These are phyloP conservation scores for Corchorus capsularis DNA, from an alignment of 345 rosid genomes.

Conservation along the genomic window DNA sequence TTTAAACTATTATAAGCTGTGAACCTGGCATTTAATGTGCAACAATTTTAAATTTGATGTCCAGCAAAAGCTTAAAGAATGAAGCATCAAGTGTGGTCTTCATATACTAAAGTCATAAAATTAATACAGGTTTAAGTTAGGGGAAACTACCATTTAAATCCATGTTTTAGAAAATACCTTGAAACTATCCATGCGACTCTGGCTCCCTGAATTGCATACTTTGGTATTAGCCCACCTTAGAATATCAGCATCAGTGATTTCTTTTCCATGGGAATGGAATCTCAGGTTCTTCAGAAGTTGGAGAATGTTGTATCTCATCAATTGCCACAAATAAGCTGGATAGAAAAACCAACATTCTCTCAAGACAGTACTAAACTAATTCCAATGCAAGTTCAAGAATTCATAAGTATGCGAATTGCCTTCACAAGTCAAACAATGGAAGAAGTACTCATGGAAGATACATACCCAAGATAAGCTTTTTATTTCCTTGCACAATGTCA, in stretches of 20 bases:
- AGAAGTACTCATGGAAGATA: slow-evolving; percentile 5
- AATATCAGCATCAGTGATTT: slow-evolving; percentile 80
- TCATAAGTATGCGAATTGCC: slow-evolving; percentile 4
- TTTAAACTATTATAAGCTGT: not conserved
- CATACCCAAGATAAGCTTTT: slow-evolving; percentile 85
- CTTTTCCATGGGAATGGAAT: slow-evolving; percentile 87
- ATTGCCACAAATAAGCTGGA: slow-evolving; percentile 92
- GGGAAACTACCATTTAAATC: not conserved
- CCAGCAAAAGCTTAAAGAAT: not conserved
- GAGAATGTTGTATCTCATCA: slow-evolving; percentile 92
- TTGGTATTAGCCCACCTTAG: slow-evolving; percentile 87
- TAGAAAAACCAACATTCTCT: slow-evolving; percentile 13
- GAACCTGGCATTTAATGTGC: not conserved
- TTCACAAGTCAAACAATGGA: not conserved
- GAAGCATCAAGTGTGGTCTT: not conserved
- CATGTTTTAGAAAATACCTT: slow-evolving; percentile 48
- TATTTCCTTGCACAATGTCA: slow-evolving; percentile 93
- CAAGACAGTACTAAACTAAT: not conserved
- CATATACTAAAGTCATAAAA: not conserved
- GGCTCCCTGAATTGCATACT: slow-evolving; percentile 70
- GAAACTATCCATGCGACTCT: slow-evolving; percentile 75
- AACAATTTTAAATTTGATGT: not conserved
- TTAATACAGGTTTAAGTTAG: no score
- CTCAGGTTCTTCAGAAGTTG: slow-evolving; percentile 94
- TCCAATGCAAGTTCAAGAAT: slow-evolving; percentile 5